These are phyloP conservation scores for Phytophthora pluvialis DNA, from an alignment of 352 stramenopile species.

Conservation along the genomic window DNA sequence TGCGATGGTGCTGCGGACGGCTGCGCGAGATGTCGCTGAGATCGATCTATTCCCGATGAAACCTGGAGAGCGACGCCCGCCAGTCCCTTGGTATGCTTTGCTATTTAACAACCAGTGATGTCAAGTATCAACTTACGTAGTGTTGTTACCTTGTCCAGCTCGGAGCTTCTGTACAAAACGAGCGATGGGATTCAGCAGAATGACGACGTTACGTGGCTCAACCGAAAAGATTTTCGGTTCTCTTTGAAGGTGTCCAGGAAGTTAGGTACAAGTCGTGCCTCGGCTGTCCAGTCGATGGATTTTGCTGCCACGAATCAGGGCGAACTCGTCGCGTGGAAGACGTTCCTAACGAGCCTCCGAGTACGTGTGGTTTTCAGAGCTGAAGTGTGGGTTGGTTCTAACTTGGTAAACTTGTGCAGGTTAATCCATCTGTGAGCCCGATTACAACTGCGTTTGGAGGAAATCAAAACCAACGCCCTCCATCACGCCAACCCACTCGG, in stretches of 20 bases:
- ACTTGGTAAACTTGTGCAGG: slow-evolving; percentile 9
- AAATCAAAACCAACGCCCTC: slow-evolving; percentile 4
- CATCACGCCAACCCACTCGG: slow-evolving; percentile 7
- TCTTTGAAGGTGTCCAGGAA: slow-evolving; percentile 69
- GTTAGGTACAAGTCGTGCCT: slow-evolving; percentile 63
- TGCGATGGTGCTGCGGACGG: slow-evolving; percentile 74
- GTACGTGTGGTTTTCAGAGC: slow-evolving; percentile 28
- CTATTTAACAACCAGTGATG: background rate
- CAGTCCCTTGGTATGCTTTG: slow-evolving; percentile 56
- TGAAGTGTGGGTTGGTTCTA: slow-evolving; percentile 1
- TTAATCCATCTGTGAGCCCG: slow-evolving; percentile 26
- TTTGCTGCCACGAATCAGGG: slow-evolving; percentile 65
- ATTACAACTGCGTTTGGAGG: slow-evolving; percentile 39
- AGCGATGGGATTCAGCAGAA: slow-evolving; percentile 66
- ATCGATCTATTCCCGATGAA: slow-evolving; percentile 87
- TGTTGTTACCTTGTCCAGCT: slow-evolving; percentile 19
- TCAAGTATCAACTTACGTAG: background rate
- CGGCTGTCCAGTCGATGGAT: slow-evolving; percentile 64
- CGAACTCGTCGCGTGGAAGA: slow-evolving; percentile 76
- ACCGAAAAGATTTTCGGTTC: slow-evolving; percentile 71
- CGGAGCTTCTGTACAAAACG: slow-evolving; percentile 69
- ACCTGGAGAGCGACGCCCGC: slow-evolving; percentile 69
- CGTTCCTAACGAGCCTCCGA: slow-evolving; percentile 64
- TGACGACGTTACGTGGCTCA: slow-evolving; percentile 68
- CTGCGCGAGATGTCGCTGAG: slow-evolving; percentile 63